Evolutionary conservation across 352 stramenopile species (phyloP), one percentile per base, ranked within the genome.

Genomic region (Phytophthora rubi): DNA sequence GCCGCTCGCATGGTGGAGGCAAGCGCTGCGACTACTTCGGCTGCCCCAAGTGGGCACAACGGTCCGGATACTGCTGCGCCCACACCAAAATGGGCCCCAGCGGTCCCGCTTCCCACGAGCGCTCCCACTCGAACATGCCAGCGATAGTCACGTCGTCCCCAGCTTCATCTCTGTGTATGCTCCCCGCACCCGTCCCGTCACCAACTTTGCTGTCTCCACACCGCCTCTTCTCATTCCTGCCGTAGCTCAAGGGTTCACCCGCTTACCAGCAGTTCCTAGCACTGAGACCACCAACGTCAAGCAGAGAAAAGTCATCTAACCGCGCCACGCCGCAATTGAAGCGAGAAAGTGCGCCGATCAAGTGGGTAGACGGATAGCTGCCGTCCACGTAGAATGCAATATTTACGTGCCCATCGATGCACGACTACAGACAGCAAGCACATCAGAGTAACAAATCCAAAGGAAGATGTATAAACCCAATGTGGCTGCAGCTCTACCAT

Each of bases 41-140:
- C 3, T 97, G 90, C 44, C 79, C 85, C 0, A 95, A 95, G 75
- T 93, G 89, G 82, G 89, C 88, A 3, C 90, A 96, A 57, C 88
- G 89, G 33, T 94, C 86, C 4, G 88, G 89, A 33, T 97, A 84
- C 61, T 97, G 90, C 74, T 94, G 85, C 37, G 84, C 86, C 9
- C 89, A 95, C 74, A 94, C 86, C 51, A 94, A 94, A 57, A 76
- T 83, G 68, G 76, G 83, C 23, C 65, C 68, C 1, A 70, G 47
- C 49, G 53, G 12, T 32, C 69, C 65, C 26, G 42, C 37, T 6
- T 53, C 49, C 8, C 28, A 39, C 59, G 47, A 73, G 28, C 73
- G 52, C 37, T 59, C 54, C 16, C 51, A 58, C 51, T 18, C 72
- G 13, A 70, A 63, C 54, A 75, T 75, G 2, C 62, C 70, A 55